Percentiles rank a stretch among this genome's conserved stretches.
Evolutionary conservation across 2,329 filamentous ascomycete species (phyloP).

Genomic region (Fusarium xyrophilum): DNA sequence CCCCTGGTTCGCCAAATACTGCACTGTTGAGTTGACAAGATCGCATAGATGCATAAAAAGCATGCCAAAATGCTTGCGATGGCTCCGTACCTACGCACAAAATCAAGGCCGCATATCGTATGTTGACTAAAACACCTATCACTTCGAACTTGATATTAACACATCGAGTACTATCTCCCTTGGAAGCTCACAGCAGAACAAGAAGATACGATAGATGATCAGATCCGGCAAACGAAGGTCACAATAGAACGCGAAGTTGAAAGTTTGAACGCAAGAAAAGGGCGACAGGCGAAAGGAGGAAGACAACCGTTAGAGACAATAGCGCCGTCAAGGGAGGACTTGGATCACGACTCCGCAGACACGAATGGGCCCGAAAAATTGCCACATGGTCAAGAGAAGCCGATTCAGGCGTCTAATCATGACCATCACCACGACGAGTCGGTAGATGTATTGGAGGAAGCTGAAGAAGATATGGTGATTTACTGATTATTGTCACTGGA

Average conservation of each 20-base stretch:
- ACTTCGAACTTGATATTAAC: constrained; percentile 8
- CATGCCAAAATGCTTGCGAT: constrained; percentile 75
- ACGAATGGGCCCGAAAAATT: constrained; percentile 9
- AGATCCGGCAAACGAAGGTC: constrained; percentile 70
- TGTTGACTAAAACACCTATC: constrained; percentile 44
- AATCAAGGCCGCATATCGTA: constrained; percentile 75
- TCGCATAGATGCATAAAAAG: constrained; percentile 73
- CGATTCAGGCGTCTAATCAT: constrained; percentile 16
- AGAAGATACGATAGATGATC: constrained; percentile 72
- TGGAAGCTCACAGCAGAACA: constrained; percentile 76
- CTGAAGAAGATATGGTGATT: constrained; percentile 89
- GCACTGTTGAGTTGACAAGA: constrained; percentile 25
- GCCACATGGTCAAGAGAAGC: constrained; percentile 16
- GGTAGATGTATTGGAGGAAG: constrained; percentile 80
- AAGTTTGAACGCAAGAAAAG: constrained; percentile 63
- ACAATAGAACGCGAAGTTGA: constrained; percentile 69
- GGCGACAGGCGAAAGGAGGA: constrained; percentile 44
- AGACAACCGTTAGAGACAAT: constrained; percentile 20
- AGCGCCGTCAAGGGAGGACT: constrained; percentile 13
- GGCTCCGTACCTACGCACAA: constrained; percentile 78
- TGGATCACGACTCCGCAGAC: constrained; percentile 6
- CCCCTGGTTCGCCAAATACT: not conserved
- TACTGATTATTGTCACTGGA: constrained; percentile 63
- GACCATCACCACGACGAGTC: constrained; percentile 67
- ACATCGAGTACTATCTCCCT: constrained; percentile 80